Evolutionary conservation across 164 flowering plant species (phyloP), one percentile per base, ranked within the genome.

Genomic region (Buxus sempervirens): DNA sequence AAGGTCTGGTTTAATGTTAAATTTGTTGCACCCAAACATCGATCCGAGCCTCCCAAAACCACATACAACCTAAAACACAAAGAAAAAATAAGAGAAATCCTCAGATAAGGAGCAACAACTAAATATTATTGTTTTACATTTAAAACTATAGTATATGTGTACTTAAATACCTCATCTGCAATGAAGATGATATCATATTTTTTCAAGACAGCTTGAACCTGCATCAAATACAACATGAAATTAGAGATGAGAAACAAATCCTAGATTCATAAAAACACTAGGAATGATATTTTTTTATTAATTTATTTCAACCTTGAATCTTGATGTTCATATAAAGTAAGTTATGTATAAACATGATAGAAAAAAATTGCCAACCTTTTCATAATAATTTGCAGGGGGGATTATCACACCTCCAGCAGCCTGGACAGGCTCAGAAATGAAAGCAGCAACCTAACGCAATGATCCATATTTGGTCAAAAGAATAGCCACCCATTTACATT

Each of bases 341-440:
- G 51, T 13, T 32, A 16, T 24, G 8, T 6, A 20, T 23, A 54
- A 32, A 7, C 38, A 32, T 32, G 10, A 13, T 41, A 38, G 58
- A 32, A 32, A 32, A 3, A 32, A 7, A 32, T 32, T 32, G 38
- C 66, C 76, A 42, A 89, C 97, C 93, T 95, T 95, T 16, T 92
- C 97, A 67, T 92, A 95, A 76, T 95, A 95, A 58, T 91, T 87
- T 63, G 90, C 90, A 6, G 99, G 99, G 4, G 99, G 99, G 75
- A 76, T 91, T 54, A 95, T 89, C 60, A 95, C 99, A 60, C 99
- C 99, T 48, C 99, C 99, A 26, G 98, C 97, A 60, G 98, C 99
- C 94, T 92, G 90, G 70, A 95, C 97, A 73, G 99, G 99, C 79
- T 95, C 99, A 23, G 99, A 98, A 64, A 95, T 95, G 76, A 95